Evolutionary conservation across 371 early-diverging fungal species (phyloP).

Genomic region (Quaeritorhiza haematococci): DNA sequence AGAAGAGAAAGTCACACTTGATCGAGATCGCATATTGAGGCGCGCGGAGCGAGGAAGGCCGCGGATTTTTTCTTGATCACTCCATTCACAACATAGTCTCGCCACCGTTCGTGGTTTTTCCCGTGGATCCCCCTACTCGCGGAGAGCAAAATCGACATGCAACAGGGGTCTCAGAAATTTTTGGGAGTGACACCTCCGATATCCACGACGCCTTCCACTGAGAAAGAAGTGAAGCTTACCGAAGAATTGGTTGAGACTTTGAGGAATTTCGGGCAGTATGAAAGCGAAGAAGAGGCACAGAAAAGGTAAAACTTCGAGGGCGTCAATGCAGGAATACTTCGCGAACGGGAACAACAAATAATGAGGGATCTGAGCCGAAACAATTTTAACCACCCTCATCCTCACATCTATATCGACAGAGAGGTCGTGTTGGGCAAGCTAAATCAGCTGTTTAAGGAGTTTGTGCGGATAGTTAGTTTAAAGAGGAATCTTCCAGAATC

Average conservation of each 20-base stretch:
- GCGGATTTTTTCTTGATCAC: too few species aligned
- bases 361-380: conserved; percentile 2
- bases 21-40: too few species aligned
- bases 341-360: conserved; percentile 3
- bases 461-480: conserved; percentile 53
- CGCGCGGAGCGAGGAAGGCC: too few species aligned
- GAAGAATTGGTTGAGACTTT: conserved; percentile 60
- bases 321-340: conserved; percentile 8
- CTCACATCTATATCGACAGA: conserved; percentile 34
- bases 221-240: conserved; percentile 56
- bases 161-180: too few species aligned
- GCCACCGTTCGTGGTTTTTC: too few species aligned
- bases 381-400: background rate
- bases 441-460: conserved; percentile 80
- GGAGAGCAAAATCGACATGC: too few species aligned
- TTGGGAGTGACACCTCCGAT: conserved; percentile 49
- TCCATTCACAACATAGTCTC: too few species aligned
- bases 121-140: too few species aligned
- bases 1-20: too few species aligned
- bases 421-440: conserved; percentile 84
- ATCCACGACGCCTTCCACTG: conserved; percentile 35
- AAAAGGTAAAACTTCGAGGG: conserved; percentile 33
- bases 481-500: conserved; percentile 59
- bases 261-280: conserved; percentile 67
- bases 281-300: conserved; percentile 60